Evolutionary conservation across 176 grass and related monocot species (phyloP).

Genomic region (Oryza rufipogon): DNA sequence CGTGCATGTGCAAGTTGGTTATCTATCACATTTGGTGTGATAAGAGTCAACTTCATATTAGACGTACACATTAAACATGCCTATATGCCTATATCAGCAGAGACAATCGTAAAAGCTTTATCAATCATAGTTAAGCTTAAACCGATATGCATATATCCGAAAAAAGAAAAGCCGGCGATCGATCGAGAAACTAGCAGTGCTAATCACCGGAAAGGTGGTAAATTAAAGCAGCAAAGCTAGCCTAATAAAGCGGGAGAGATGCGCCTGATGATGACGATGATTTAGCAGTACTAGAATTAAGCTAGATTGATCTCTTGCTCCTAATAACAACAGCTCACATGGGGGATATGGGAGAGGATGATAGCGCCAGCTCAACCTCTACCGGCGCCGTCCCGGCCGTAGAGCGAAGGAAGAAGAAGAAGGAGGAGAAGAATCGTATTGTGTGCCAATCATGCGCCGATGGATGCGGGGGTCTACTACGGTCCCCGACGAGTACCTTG

Average conservation of each 20-base stretch:
- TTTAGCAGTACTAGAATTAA: not conserved
- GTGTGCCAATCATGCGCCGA: slow-evolving; percentile 23
- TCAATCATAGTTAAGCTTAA: no score
- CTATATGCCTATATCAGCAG: not conserved
- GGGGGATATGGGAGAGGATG: slow-evolving; percentile 14
- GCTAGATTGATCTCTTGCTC: not conserved
- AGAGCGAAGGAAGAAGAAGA: no score
- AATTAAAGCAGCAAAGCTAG: not conserved
- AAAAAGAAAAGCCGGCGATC: not conserved
- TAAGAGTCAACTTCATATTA: not conserved
- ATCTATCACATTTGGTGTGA: no score
- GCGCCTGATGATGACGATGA: slow-evolving; percentile 7
- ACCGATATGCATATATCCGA: not conserved
- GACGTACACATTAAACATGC: not conserved
- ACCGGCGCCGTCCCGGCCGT: not conserved
- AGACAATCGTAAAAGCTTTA: not conserved
- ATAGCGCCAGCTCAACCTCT: slow-evolving; percentile 40
- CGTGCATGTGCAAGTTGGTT: no score
- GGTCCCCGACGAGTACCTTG: not conserved
- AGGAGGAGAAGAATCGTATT: not conserved
- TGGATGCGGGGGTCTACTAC: slow-evolving; percentile 19
- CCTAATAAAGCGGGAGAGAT: slow-evolving; percentile 27
- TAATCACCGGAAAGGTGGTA: not conserved
- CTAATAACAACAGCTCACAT: slow-evolving; percentile 49
- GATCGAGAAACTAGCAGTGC: not conserved